Conservation (phyloP, 345 rosid species). For the Dipteronia sinensis region DNA sequence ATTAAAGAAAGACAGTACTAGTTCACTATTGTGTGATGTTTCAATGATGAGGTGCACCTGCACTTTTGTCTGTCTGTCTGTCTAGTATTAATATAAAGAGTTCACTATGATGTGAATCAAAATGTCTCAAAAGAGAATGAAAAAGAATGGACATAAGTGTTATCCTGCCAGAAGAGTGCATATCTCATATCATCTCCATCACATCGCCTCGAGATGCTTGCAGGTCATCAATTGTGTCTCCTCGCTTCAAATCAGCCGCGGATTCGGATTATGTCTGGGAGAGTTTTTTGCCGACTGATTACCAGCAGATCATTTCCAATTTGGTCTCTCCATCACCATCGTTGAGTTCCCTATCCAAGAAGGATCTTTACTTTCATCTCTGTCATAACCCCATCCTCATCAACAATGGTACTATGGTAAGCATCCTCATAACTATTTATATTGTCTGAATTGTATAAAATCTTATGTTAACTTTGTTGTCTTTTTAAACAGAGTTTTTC, state of each 20-base stretch:
- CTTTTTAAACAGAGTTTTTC: conserved; percentile 34
- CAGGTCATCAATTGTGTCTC: conserved; percentile 33
- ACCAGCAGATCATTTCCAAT: conserved; percentile 21
- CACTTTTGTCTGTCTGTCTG: too few species aligned
- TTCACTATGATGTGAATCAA: too few species aligned
- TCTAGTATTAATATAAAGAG: too few species aligned
- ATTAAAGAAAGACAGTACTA: too few species aligned
- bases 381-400: conserved; percentile 32
- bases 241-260: conserved; percentile 30
- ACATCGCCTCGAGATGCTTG: conserved; percentile 42
- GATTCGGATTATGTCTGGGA: conserved; percentile 46
- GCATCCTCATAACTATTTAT: too few species aligned
- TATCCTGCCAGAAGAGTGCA: conserved; percentile 39
- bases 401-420: conserved; percentile 31
- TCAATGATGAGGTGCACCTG: too few species aligned
- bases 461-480: not conserved
- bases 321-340: not conserved
- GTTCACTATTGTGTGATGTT: too few species aligned
- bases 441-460: not conserved
- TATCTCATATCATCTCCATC: conserved; percentile 37
- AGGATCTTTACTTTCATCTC: conserved; percentile 32
- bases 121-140: too few species aligned
- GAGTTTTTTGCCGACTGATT: conserved; percentile 38
- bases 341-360: conserved; percentile 25
- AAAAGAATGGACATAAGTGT: not conserved